Percentiles rank a stretch among this genome's conserved stretches.
phyloP scores from a whole-genome alignment of 345 rosid genomes.

The Moricandia moricandioides region DNA sequence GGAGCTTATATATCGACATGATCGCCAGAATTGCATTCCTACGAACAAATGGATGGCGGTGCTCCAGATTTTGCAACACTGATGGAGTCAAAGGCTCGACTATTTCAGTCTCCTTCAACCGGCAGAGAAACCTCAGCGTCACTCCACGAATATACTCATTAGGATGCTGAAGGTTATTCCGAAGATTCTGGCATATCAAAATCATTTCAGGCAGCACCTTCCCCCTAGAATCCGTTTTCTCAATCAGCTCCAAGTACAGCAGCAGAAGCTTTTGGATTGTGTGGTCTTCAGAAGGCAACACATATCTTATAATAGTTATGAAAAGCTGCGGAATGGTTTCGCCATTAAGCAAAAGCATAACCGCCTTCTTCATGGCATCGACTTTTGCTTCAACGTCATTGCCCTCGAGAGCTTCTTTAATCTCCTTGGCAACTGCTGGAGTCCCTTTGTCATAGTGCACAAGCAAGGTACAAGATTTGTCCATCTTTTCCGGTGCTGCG shows the following conservation, averaged over 20 bases:
- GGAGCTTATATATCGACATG: conserved; percentile 73
- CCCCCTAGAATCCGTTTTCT: conserved; percentile 72
- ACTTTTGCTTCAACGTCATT: conserved; percentile 63
- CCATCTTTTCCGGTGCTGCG: conserved; percentile 47
- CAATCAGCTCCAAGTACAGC: conserved; percentile 77
- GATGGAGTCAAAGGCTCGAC: conserved; percentile 75
- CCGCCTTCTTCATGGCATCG: conserved; percentile 86
- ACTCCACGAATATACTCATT: conserved; percentile 91
- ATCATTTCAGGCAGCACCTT: conserved; percentile 88
- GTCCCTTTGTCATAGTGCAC: conserved; percentile 89
- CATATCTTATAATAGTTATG: conserved; percentile 84
- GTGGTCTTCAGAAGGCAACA: conserved; percentile 88
- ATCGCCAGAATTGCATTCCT: conserved; percentile 71
- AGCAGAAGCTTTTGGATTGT: conserved; percentile 78
- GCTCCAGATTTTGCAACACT: conserved; percentile 67
- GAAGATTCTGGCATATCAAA: conserved; percentile 79
- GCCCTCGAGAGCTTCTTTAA: conserved; percentile 89
- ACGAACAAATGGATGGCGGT: conserved; percentile 67
- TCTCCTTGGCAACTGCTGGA: conserved; percentile 80
- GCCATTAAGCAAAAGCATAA: conserved; percentile 84
- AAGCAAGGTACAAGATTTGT: conserved; percentile 73
- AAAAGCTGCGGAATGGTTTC: conserved; percentile 92
- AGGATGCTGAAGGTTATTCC: conserved; percentile 86
- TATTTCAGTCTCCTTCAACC: conserved; percentile 63
- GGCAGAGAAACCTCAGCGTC: conserved; percentile 73